Base-by-base conservation (phyloP, 805 yeast genomes). In the Yarrowia sp. region DNA sequence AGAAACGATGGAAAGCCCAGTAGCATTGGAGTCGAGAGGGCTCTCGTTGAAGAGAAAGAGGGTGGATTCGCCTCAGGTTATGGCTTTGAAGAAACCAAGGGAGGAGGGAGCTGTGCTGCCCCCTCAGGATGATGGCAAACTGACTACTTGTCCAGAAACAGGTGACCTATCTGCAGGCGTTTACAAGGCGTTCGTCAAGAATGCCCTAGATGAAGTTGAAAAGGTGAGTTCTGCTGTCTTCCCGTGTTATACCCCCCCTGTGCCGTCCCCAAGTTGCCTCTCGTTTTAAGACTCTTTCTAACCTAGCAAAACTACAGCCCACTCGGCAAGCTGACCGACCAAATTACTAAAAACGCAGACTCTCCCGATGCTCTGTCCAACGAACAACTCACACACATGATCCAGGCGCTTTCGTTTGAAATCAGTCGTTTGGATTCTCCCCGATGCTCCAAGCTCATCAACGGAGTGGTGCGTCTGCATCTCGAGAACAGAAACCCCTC, bases 151-250 rank as follows among this genome's bases (percentile, higher is more conserved):
- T 43, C 34, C 39, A 58, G 50, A 58, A 30, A 58, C 39, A 42
- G 50, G 50, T 17, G 44, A 33, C 40, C 50, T 58, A 30, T 58
- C 64, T 34, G 74, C 70, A 10, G 71, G 64, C 19, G 69, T 71
- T 63, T 71, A 73, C 68, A 70, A 67, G 58, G 71, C 83, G 49
- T 84, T 84, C 73, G 86, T 90, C 42, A 83, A 83, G 71, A 83
- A 90, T 66, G 95, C 94, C 38, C 78, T 91, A 70, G 90, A 87
- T 60, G 84, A 88, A 66, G 79, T 90, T 73, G 92, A 88, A 68
- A 84, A 83, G 79, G 82, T 82, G 77, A 76, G 84, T 70, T 33
- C 9, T 46, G 53, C 24, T 44, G 46, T 47, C 53, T 44, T 44
- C 36, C 33, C 43, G 33, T 3, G 24, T 17, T 20, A 20, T 5